Evolutionary conservation across 2,329 filamentous ascomycete species (phyloP).

Genomic region (Pseudocercospora ulei): DNA sequence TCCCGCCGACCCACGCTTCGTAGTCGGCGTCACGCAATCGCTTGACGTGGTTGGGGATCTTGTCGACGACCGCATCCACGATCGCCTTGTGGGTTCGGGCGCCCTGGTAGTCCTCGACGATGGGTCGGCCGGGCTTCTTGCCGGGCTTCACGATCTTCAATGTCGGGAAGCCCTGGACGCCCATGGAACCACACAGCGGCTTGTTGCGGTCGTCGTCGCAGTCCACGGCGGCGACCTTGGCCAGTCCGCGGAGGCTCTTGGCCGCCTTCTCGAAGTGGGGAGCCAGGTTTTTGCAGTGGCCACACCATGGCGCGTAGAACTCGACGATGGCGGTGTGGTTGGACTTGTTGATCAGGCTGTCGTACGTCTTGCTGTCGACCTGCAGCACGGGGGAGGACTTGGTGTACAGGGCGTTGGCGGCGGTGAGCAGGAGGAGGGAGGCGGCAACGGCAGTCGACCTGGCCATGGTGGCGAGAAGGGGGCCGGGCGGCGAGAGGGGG

Average conservation of each 20-base stretch:
- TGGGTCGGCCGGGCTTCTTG: constrained; percentile 68
- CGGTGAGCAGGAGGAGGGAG: constrained; percentile 53
- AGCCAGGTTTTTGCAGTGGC: constrained; percentile 92
- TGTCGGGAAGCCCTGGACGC: constrained; percentile 88
- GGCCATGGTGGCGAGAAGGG: constrained; percentile 18
- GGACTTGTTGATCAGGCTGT: constrained; percentile 71
- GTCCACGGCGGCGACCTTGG: constrained; percentile 87
- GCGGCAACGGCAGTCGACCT: constrained; percentile 39
- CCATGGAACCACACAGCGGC: constrained; percentile 70
- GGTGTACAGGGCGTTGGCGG: constrained; percentile 65
- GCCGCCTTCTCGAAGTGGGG: constrained; percentile 92
- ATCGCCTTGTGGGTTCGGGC: constrained; percentile 75
- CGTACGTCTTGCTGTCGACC: constrained; percentile 67
- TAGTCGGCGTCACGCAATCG: constrained; percentile 69
- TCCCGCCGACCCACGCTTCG: constrained; percentile 57
- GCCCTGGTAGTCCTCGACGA: constrained; percentile 85
- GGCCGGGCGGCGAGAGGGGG: no score
- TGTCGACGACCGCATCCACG: constrained; percentile 70
- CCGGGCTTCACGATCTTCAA: constrained; percentile 84
- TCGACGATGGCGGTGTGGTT: constrained; percentile 58
- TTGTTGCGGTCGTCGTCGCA: constrained; percentile 95
- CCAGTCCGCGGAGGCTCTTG: constrained; percentile 76
- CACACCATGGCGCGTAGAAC: constrained; percentile 97
- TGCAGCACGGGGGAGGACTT: constrained; percentile 83
- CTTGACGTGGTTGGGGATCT: constrained; percentile 86